Evolutionary conservation across 805 yeast genomes (phyloP).

Genomic region (Danielia oregonensis): DNA sequence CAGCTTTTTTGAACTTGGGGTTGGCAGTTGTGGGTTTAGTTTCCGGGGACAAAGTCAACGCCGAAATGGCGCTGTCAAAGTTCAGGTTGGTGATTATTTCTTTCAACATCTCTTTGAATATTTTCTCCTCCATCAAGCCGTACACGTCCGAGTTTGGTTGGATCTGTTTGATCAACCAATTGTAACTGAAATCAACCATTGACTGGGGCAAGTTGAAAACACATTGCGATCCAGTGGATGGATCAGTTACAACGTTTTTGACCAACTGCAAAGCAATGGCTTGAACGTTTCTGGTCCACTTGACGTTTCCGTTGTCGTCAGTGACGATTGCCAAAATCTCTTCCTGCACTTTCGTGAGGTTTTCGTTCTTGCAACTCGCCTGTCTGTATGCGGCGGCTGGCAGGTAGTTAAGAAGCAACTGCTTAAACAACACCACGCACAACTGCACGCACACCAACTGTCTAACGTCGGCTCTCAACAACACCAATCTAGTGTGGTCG

Average conservation of each 20-base stretch:
- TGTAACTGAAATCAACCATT: slow-evolving; percentile 57
- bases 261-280: slow-evolving; percentile 67
- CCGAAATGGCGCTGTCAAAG: slow-evolving; percentile 3
- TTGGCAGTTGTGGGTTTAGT: slow-evolving; percentile 3
- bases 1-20: slow-evolving; percentile 13
- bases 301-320: slow-evolving; percentile 81
- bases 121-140: slow-evolving; percentile 66
- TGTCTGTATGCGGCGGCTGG: slow-evolving; percentile 18
- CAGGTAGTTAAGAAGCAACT: slow-evolving; percentile 45
- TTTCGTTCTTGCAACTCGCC: slow-evolving; percentile 25
- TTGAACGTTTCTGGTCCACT: slow-evolving; percentile 83
- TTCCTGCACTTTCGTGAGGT: slow-evolving; percentile 50
- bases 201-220: slow-evolving; percentile 31
- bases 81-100: slow-evolving; percentile 27
- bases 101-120: slow-evolving; percentile 47
- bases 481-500: slow-evolving; percentile 75
- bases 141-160: slow-evolving; percentile 80
- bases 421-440: slow-evolving; percentile 69
- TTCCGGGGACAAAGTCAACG: slow-evolving; percentile 1
- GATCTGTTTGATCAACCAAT: slow-evolving; percentile 81
- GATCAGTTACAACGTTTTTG: slow-evolving; percentile 30
- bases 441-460: slow-evolving; percentile 78
- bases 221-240: slow-evolving; percentile 8
- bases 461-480: slow-evolving; percentile 79
- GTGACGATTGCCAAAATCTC: slow-evolving; percentile 77